Conservation (phyloP, 371 early-diverging fungal genomes). For the Lichtheimia ornata region DNA sequence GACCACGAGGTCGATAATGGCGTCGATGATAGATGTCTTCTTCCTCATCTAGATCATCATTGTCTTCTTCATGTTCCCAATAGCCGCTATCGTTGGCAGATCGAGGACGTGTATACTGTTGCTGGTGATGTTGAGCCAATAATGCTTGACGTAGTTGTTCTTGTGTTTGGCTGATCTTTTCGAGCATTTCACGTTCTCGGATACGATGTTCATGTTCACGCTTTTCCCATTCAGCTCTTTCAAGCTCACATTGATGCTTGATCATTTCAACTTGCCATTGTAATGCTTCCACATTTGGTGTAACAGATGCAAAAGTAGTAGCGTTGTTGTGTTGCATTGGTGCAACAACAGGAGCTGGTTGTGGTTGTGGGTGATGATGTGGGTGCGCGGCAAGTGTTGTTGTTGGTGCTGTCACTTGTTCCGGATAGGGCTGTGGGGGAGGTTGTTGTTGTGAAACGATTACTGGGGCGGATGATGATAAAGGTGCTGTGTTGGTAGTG, state of each 20-base stretch:
- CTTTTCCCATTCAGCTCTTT: conserved; percentile 18
- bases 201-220: conserved; percentile 20
- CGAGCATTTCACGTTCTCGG: conserved; percentile 20
- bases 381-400: neutral
- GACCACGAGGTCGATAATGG: neutral
- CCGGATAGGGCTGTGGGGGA: neutral
- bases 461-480: neutral
- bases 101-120: neutral
- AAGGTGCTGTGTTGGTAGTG: conserved; percentile 1
- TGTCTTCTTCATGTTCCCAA: conserved; percentile 6
- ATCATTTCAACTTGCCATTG: conserved; percentile 19
- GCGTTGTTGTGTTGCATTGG: neutral
- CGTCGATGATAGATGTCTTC: neutral
- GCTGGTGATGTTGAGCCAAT: conserved; percentile 7
- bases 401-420: neutral
- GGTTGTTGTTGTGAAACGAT: neutral
- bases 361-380: too few species aligned
- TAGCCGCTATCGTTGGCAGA: conserved; percentile 10
- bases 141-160: conserved; percentile 19
- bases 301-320: neutral
- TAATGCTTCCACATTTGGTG: conserved; percentile 15
- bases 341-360: neutral
- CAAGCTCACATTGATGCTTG: conserved; percentile 15
- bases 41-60: neutral
- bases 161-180: conserved; percentile 22